Conservation (phyloP, 2,329 filamentous ascomycete species). For the Thelonectria blattea region DNA sequence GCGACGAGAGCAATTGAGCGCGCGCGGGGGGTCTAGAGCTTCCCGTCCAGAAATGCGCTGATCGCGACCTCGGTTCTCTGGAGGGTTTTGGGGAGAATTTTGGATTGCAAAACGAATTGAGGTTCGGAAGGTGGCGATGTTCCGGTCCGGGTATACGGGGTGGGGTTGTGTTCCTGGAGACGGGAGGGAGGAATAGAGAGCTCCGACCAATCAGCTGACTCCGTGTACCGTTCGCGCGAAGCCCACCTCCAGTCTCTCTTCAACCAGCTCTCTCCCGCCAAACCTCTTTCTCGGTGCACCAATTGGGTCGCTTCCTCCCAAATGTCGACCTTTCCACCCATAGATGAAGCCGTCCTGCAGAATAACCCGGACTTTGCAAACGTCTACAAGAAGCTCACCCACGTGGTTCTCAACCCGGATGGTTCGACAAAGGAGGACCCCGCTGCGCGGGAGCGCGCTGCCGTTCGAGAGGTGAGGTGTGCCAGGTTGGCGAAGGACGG, state of each 20-base stretch:
- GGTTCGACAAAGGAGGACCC: conserved; percentile 62
- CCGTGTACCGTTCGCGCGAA: conserved; percentile 42
- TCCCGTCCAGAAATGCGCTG: conserved; percentile 31
- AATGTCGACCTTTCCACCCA: conserved; percentile 60
- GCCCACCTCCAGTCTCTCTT: conserved; percentile 3
- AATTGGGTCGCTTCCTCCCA: neutral
- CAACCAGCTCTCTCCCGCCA: too few relatives aligned
- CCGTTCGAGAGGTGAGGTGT: conserved; percentile 57
- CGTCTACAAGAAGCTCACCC: conserved; percentile 62
- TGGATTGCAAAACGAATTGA: conserved; percentile 12
- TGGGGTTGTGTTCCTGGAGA: neutral
- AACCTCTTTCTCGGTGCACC: neutral
- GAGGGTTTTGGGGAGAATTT: conserved; percentile 32
- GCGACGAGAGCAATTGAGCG: conserved; percentile 15
- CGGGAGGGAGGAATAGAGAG: neutral
- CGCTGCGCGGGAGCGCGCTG: conserved; percentile 56
- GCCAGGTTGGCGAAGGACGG: too few relatives aligned
- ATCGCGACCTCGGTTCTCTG: conserved; percentile 21
- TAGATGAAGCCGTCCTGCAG: conserved; percentile 60
- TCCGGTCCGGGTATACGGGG: conserved; percentile 31
- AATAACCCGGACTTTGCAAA: conserved; percentile 66
- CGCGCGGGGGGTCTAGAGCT: conserved; percentile 6
- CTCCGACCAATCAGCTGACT: conserved; percentile 43
- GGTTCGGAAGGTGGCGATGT: conserved; percentile 33
- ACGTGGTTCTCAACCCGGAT: conserved; percentile 60